Conservation (phyloP, 108 stramenopile species). For the Discostella pseudostelligera region DNA sequence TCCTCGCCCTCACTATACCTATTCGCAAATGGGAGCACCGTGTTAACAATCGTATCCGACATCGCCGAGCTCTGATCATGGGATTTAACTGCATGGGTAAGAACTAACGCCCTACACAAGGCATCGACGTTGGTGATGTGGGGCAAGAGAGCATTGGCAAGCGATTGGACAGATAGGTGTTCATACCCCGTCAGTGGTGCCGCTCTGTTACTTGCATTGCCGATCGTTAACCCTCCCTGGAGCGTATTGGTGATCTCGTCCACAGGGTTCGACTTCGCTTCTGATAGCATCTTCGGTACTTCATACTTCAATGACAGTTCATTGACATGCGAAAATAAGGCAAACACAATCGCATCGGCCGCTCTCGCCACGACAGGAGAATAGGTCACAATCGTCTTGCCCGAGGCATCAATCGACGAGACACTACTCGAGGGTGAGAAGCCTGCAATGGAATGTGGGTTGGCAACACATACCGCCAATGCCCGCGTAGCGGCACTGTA, state of each 20-base stretch:
- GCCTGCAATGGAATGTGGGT: slow-evolving; percentile 35
- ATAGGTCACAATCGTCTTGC: slow-evolving; percentile 56
- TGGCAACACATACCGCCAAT: slow-evolving; percentile 58
- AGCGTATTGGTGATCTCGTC: slow-evolving; percentile 43
- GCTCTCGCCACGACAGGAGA: slow-evolving; percentile 34
- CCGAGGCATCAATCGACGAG: slow-evolving; percentile 41
- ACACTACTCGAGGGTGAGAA: slow-evolving; percentile 7
- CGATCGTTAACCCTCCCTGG: slow-evolving; percentile 34
- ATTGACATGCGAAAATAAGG: slow-evolving; percentile 61
- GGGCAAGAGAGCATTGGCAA: slow-evolving; percentile 43
- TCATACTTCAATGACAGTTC: slow-evolving; percentile 39
- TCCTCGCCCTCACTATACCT: slow-evolving; percentile 15
- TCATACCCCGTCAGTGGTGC: slow-evolving; percentile 44
- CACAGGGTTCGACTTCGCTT: slow-evolving; percentile 34
- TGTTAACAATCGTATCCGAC: slow-evolving; percentile 27
- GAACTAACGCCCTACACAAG: slow-evolving; percentile 50
- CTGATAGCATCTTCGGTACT: slow-evolving; percentile 19
- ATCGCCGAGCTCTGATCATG: slow-evolving; percentile 30
- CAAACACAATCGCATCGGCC: slow-evolving; percentile 46
- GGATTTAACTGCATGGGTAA: slow-evolving; percentile 59
- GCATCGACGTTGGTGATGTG: slow-evolving; percentile 14
- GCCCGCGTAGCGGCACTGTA: slow-evolving; percentile 46
- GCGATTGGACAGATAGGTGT: slow-evolving; percentile 50
- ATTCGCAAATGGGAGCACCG: slow-evolving; percentile 27
- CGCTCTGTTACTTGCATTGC: slow-evolving; percentile 7